Evolutionary conservation across 2,329 filamentous ascomycete species (phyloP).

Genomic region (Davidsoniella eucalypti): DNA sequence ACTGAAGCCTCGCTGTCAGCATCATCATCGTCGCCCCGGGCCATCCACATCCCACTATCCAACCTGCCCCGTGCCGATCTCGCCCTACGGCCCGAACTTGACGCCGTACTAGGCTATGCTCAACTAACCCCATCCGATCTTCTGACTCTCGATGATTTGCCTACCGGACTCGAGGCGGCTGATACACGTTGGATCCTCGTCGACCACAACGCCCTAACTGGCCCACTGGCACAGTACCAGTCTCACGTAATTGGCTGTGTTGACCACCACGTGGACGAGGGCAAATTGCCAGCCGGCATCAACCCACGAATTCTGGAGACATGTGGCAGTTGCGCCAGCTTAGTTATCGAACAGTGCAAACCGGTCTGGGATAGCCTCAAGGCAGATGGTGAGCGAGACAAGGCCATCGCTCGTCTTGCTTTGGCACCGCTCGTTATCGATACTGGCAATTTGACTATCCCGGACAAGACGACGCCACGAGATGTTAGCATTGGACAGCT

Average conservation of each 20-base stretch:
- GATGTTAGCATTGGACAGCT: constrained; percentile 43
- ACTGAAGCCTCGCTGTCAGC: constrained; percentile 30
- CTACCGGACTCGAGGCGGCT: constrained; percentile 28
- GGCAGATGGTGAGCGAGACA: constrained; percentile 25
- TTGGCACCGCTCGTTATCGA: constrained; percentile 60
- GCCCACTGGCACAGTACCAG: constrained; percentile 37
- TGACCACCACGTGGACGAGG: constrained; percentile 67
- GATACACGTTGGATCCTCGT: constrained; percentile 57
- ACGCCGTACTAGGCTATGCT: constrained; percentile 44
- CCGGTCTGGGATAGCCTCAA: constrained; percentile 32
- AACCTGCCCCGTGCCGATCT: constrained; percentile 56
- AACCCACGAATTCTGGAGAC: constrained; percentile 46
- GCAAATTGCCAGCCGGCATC: constrained; percentile 28
- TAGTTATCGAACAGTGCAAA: constrained; percentile 45
- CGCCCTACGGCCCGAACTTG: constrained; percentile 54
- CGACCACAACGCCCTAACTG: constrained; percentile 62
- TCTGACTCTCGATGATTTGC: constrained; percentile 41
- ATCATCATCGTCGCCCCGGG: constrained; percentile 20
- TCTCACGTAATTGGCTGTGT: constrained; percentile 45
- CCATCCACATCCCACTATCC: constrained; percentile 53
- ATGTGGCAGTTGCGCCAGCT: constrained; percentile 56
- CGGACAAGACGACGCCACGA: constrained; percentile 46
- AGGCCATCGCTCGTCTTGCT: constrained; percentile 47
- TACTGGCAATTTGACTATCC: constrained; percentile 45
- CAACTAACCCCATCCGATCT: constrained; percentile 44